Percentiles rank a stretch among this genome's conserved stretches.
phyloP scores from a whole-genome alignment of 768 basidiomycete genomes.

The Sporobolomyces roseus region DNA sequence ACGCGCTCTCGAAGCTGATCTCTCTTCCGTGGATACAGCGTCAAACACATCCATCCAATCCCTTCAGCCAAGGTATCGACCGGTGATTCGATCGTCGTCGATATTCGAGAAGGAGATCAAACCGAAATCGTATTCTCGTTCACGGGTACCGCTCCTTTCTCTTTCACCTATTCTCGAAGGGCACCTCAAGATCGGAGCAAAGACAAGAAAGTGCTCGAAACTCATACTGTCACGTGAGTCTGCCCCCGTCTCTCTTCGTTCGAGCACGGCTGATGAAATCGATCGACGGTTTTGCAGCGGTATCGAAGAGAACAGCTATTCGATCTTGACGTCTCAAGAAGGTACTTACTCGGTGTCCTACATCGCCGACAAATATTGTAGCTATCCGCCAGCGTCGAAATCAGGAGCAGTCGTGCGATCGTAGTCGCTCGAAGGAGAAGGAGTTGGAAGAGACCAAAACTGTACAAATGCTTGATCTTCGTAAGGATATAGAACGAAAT shows the following conservation, averaged over 20 bases:
- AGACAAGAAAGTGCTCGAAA: slow-evolving; percentile 76
- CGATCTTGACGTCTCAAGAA: slow-evolving; percentile 85
- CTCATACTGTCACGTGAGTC: slow-evolving; percentile 80
- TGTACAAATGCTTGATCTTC: slow-evolving; percentile 4
- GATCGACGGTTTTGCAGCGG: slow-evolving; percentile 24
- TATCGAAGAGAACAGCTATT: slow-evolving; percentile 65
- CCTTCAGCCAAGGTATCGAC: slow-evolving; percentile 86
- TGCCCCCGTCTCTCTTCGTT: not conserved
- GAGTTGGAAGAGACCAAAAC: not conserved
- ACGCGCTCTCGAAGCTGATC: not conserved
- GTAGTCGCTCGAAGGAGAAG: slow-evolving; percentile 57
- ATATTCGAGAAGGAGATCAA: slow-evolving; percentile 81
- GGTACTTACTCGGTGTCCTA: slow-evolving; percentile 88
- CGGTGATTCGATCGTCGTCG: slow-evolving; percentile 73
- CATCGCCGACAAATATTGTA: slow-evolving; percentile 82
- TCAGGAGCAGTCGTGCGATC: slow-evolving; percentile 22
- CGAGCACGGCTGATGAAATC: not conserved
- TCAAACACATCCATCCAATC: slow-evolving; percentile 62
- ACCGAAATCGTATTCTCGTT: slow-evolving; percentile 89
- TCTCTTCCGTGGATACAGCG: not conserved
- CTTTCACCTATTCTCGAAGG: slow-evolving; percentile 87
- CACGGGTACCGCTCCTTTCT: slow-evolving; percentile 87
- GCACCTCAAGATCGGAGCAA: slow-evolving; percentile 55
- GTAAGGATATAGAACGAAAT: not conserved
- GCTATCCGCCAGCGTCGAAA: slow-evolving; percentile 64